Evolutionary conservation across 2,329 filamentous ascomycete species (phyloP).

Genomic region (Xylariaceae sp.): DNA sequence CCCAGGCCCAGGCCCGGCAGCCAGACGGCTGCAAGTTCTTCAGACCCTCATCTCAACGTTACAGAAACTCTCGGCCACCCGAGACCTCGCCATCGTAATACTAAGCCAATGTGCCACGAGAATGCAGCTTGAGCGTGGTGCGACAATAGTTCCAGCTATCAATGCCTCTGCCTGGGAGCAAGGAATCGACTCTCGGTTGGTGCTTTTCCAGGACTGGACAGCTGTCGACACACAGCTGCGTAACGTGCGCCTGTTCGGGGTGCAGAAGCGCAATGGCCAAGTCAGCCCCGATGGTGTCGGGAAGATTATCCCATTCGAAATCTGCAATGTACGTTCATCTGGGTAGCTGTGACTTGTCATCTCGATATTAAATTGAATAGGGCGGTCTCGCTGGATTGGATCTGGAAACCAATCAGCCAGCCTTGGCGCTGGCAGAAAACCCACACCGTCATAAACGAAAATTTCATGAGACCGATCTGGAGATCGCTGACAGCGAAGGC

Average conservation of each 20-base stretch:
- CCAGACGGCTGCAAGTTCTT: slow-evolving; percentile 47
- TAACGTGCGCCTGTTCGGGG: slow-evolving; percentile 54
- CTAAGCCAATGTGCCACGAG: slow-evolving; percentile 79
- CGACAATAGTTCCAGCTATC: slow-evolving; percentile 69
- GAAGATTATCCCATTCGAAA: slow-evolving; percentile 44
- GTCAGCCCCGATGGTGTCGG: slow-evolving; percentile 37
- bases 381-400: slow-evolving; percentile 40
- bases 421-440: slow-evolving; percentile 32
- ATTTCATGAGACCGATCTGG: slow-evolving; percentile 54
- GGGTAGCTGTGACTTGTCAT: slow-evolving; percentile 12
- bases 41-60: slow-evolving; percentile 64
- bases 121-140: slow-evolving; percentile 60
- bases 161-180: slow-evolving; percentile 76
- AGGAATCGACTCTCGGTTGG: slow-evolving; percentile 65
- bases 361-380: slow-evolving; percentile 26
- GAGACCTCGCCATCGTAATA: slow-evolving; percentile 67
- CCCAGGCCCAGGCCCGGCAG: slow-evolving; percentile 32
- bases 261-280: slow-evolving; percentile 61
- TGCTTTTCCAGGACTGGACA: slow-evolving; percentile 73
- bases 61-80: slow-evolving; percentile 67
- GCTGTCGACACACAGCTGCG: slow-evolving; percentile 43
- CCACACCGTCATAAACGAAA: slow-evolving; percentile 55
- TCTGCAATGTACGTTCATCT: slow-evolving; percentile 39
- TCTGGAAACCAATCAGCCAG: slow-evolving; percentile 37
- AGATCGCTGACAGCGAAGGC: slow-evolving; percentile 57